Base-by-base conservation (phyloP, 371 early-diverging fungal species). In the Coemansia sp. region DNA sequence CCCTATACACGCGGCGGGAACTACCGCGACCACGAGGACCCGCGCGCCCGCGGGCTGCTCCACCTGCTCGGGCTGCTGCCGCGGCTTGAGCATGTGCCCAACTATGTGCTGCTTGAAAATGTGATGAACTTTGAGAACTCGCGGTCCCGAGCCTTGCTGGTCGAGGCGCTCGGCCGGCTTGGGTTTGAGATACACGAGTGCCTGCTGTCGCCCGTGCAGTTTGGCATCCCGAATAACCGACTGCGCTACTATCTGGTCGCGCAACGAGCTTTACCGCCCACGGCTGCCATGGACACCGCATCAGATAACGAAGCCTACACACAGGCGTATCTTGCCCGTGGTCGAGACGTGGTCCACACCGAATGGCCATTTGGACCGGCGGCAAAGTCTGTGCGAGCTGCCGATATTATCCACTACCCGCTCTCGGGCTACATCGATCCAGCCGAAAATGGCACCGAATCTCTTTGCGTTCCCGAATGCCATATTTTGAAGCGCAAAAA, bases 121-220 rank as follows among this genome's bases (percentile, higher is more conserved):
- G 91, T 90, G 53, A 84, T 85, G 68, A 87, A 87, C 60, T 91
- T 91, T 75, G 90, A 91, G 33, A 79, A 67, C 48, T 90, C 90
- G 1, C 76, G 79, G 49, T 86, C 87, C 2, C 81, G 93, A 18
- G 70, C 69, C 0, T 64, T 72, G 29, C 62, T 93, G 24, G 81
- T 92, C 5, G 63, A 80, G 5, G 62, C 80, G 36, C 69, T 94
- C 11, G 70, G 81, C 40, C 62, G 57, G n/a, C 64, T 88, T 55
- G 85, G 86, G 14, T 94, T 88, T 60, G 70, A 79, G 24, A 80
- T 90, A 14, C 56, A 82, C 12, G 90, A 89, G 64, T 89, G 82
- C 63, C 66, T 88, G 3, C 49, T 90, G 33, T 82, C 85, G 11
- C 89, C 90, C 1, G 66, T 75, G 10, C 86, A 89, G 63, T 82